Evolutionary conservation across 177 flowering plant genomes (phyloP).

Genomic region (Vitis hybrid): DNA sequence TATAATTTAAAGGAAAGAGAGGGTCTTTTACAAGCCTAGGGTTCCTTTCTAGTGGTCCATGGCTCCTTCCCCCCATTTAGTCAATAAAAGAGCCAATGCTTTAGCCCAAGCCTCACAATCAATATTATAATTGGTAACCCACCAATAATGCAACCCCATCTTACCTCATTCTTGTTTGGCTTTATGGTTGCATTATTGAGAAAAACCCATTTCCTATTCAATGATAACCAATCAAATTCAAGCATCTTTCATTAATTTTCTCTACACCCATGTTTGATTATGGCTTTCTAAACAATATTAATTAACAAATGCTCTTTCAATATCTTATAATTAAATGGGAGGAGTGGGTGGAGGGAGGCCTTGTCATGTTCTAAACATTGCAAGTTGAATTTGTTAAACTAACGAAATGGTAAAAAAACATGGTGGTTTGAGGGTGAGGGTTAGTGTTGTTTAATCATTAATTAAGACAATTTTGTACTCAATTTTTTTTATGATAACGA

Average conservation of each 20-base stretch:
- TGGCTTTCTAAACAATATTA: not conserved
- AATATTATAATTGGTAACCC: not conserved
- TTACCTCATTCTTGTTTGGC: slow-evolving; percentile 1
- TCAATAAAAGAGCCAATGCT: slow-evolving; percentile 1
- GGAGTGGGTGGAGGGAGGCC: not conserved
- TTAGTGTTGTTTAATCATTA: not conserved
- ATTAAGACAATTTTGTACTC: not conserved
- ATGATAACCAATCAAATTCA: not conserved
- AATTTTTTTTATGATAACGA: not conserved
- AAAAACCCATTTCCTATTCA: not conserved
- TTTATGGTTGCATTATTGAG: not conserved
- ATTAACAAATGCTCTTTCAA: not conserved
- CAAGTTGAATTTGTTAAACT: not conserved
- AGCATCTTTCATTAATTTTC: not conserved
- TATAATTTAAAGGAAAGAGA: not conserved
- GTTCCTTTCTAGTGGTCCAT: slow-evolving; percentile 2
- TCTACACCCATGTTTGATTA: not conserved
- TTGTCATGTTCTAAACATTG: not conserved
- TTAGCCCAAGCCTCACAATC: not conserved
- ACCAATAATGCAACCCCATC: not conserved
- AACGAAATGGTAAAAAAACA: not conserved
- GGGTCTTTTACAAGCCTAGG: not conserved
- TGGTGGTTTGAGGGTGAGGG: not conserved
- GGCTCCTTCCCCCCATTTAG: not conserved
- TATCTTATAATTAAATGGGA: not conserved